phyloP scores from a whole-genome alignment of 257 asterid genomes.

The Nicotiana attenuata region DNA sequence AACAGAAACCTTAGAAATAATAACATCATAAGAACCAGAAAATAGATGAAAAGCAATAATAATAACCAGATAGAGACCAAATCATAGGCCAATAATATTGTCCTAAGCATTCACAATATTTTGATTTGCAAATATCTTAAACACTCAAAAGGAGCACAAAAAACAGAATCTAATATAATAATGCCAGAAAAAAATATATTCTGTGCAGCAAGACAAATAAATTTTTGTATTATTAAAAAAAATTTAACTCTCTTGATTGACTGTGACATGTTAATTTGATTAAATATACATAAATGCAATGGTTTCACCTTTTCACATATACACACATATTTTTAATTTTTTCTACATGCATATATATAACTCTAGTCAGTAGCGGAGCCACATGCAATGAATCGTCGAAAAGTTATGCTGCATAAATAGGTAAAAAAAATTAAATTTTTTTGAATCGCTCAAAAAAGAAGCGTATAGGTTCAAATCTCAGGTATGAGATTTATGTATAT shows the following conservation, averaged over 20 bases:
- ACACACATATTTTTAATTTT: neutral
- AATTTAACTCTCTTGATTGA: too few species aligned
- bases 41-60: too few species aligned
- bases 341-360: neutral
- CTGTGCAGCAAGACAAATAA: neutral
- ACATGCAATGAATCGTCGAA: too few species aligned
- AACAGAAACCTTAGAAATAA: too few species aligned
- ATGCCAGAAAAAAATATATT: neutral
- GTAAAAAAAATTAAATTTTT: too few species aligned
- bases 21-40: too few species aligned
- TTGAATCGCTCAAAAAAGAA: too few species aligned
- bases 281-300: neutral
- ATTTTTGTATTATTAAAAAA: too few species aligned
- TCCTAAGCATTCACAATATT: neutral
- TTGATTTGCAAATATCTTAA: neutral
- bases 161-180: neutral
- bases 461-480: too few species aligned
- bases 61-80: too few species aligned
- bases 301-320: neutral
- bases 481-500: too few species aligned
- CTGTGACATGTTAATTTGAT: neutral
- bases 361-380: neutral
- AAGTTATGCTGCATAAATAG: too few species aligned
- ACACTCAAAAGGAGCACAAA: neutral
- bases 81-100: neutral